Evolutionary conservation across 345 rosid species (phyloP).

Genomic region (Euclidium syriacum): DNA sequence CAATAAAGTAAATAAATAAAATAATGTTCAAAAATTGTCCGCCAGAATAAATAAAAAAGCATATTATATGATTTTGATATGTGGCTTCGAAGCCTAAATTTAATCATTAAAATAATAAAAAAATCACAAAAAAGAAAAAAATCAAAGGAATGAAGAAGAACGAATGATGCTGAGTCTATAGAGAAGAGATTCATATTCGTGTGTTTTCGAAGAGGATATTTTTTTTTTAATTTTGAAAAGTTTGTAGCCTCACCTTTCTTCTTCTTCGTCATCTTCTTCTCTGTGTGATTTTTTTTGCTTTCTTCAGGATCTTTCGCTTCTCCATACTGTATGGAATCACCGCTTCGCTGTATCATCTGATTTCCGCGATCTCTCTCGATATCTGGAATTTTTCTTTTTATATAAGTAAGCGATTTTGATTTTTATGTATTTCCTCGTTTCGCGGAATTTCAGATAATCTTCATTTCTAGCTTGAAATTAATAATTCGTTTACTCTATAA

Average conservation of each 20-base stretch:
- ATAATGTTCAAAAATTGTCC: slow-evolving; percentile 21
- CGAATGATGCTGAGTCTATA: slow-evolving; percentile 3
- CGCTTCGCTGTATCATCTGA: slow-evolving; percentile 16
- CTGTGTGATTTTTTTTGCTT: slow-evolving; percentile 1
- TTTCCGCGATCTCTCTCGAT: slow-evolving; percentile 24
- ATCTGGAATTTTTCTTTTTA: not conserved
- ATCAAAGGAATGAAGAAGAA: slow-evolving; percentile 2
- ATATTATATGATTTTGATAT: slow-evolving; percentile 5
- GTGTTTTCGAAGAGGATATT: slow-evolving; percentile 23
- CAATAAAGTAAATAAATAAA: not conserved
- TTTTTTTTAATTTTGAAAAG: slow-evolving; percentile 33
- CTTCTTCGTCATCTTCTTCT: not conserved
- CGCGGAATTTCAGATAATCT: not conserved
- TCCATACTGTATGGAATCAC: not conserved
- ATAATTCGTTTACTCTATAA: not conserved
- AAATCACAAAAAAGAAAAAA: not conserved
- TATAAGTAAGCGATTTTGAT: slow-evolving; percentile 19
- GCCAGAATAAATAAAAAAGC: slow-evolving; percentile 25
- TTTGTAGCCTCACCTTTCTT: slow-evolving; percentile 29
- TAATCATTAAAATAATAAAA: slow-evolving; percentile 6
- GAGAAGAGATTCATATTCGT: slow-evolving; percentile 15
- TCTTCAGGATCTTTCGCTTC: not conserved
- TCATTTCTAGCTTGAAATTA: not conserved
- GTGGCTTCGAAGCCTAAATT: slow-evolving; percentile 17
- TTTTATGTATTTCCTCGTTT: not conserved